Evolutionary conservation across 2,329 filamentous ascomycete species (phyloP).

Genomic region (Gnomoniopsis sp.): DNA sequence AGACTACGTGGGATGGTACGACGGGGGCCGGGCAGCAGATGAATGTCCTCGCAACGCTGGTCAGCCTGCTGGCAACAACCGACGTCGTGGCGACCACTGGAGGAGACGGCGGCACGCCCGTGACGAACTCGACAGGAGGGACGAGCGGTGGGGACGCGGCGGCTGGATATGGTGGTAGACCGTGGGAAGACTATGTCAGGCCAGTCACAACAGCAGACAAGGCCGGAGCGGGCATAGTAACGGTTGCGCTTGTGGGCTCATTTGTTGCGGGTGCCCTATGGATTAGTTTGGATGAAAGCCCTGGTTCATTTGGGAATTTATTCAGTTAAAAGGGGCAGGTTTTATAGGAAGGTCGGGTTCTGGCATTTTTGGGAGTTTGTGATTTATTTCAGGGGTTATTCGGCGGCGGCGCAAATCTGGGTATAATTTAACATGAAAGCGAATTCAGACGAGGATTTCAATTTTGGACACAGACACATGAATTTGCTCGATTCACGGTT

Average conservation of each 20-base stretch:
- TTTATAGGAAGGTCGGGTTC: background rate
- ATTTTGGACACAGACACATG: background rate
- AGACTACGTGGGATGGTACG: conserved; percentile 34
- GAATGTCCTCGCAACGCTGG: conserved; percentile 40
- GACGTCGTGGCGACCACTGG: background rate
- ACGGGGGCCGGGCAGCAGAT: conserved; percentile 46
- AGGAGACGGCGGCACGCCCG: conserved; percentile 26
- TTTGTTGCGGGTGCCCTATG: conserved; percentile 11
- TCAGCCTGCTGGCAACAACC: conserved; percentile 31
- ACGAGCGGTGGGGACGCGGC: conserved; percentile 40
- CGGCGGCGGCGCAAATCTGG: background rate
- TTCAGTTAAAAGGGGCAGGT: background rate
- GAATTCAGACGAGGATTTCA: too few species aligned
- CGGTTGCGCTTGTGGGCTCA: conserved; percentile 21
- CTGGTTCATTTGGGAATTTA: background rate
- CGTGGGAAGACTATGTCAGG: conserved; percentile 25
- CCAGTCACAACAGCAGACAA: conserved; percentile 43
- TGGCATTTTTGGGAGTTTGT: background rate
- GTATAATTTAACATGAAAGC: too few species aligned
- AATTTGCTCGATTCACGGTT: background rate
- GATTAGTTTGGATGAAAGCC: conserved; percentile 6
- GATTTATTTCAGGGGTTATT: background rate
- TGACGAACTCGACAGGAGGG: conserved; percentile 48
- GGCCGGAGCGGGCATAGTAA: conserved; percentile 47
- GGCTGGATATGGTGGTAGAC: conserved; percentile 31